Evolutionary conservation across 805 yeast genomes (phyloP), one percentile per base, ranked within the genome.

Genomic region (Ascoidea rubescens): DNA sequence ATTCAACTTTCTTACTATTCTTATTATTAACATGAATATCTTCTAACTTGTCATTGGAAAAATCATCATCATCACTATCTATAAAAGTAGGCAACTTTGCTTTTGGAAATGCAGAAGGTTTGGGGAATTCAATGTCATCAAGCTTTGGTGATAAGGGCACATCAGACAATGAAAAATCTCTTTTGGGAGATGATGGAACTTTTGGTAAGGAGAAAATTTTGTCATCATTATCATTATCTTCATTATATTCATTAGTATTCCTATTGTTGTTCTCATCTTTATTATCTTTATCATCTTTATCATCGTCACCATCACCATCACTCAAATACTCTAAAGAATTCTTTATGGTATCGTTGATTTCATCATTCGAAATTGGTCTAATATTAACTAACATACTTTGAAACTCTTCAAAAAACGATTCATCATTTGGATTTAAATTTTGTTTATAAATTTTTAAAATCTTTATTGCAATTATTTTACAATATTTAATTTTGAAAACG

Each of bases 1-100:
- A 57, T 21, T 21, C 28, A 21, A 21, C 28, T 12, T 44, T 49
- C n/a, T 48, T 54, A 2, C 52, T 31, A 28, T 16, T 43, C 5
- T 50, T 47, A 5, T 50, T 53, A 2, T 46, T 50, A n/a, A 47
- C 48, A 17, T 51, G 52, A 1, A 46, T 50, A 10, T 37, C 4
- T 37, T 37, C 43, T 4, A 10, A 2, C 14, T 37, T 37, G 1
- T 37, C 4, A 37, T 37, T 14, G 8, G 2, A 1, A 14, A 37
- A 10, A 10, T 2, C 8, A 10, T 37, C 43, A 10, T 37, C 43
- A 37, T 37, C 43, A 37, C 43, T 37, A 10, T 37, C 43, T 10
- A 37, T 37, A 4, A 37, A 37, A 10, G 8, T 37, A 10, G 43
- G 43, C 4, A 37, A 37, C 28, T 21, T 2, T 21, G 28, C 28